Conservation (phyloP, 208 protist species). For the Crithidia fasciculata region DNA sequence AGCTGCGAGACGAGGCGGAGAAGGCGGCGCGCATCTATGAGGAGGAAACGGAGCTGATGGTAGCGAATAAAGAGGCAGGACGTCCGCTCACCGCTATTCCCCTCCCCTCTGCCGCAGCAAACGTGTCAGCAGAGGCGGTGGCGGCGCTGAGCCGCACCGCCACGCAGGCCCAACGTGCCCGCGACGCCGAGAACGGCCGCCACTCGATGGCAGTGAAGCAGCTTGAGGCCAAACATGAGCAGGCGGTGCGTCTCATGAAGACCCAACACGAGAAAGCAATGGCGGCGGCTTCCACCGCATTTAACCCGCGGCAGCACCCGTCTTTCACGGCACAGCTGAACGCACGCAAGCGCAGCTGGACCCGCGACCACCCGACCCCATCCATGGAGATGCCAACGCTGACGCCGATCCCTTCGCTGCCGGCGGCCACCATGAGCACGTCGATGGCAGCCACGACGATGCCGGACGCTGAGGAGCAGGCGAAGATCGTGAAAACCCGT, state of each 20-base stretch:
- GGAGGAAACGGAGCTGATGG: slow-evolving; percentile 48
- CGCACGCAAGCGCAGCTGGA: slow-evolving; percentile 48
- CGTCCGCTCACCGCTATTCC: slow-evolving; percentile 19
- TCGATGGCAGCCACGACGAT: slow-evolving; percentile 26
- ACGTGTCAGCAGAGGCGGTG: slow-evolving; percentile 31
- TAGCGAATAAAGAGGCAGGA: slow-evolving; percentile 23
- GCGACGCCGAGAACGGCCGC: slow-evolving; percentile 40
- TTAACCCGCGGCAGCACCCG: slow-evolving; percentile 43
- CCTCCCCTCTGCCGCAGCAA: slow-evolving; percentile 4
- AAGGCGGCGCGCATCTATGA: slow-evolving; percentile 33
- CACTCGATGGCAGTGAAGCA: slow-evolving; percentile 45
- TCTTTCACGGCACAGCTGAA: slow-evolving; percentile 39
- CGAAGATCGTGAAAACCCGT: slow-evolving; percentile 31
- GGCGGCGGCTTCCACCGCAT: slow-evolving; percentile 14
- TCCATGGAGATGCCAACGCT: slow-evolving; percentile 39
- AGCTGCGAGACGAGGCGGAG: slow-evolving; percentile 32
- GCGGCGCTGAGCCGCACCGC: slow-evolving; percentile 27
- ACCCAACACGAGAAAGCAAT: slow-evolving; percentile 45
- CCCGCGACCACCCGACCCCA: slow-evolving; percentile 45
- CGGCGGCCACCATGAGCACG: slow-evolving; percentile 29
- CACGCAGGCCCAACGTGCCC: slow-evolving; percentile 34
- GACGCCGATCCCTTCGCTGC: slow-evolving; percentile 38
- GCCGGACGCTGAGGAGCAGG: slow-evolving; percentile 50
- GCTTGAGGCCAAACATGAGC: slow-evolving; percentile 60
- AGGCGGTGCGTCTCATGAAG: slow-evolving; percentile 43